Evolutionary conservation across 768 basidiomycete genomes (phyloP), one percentile per base, ranked within the genome.

Genomic region (Suillus sp.): DNA sequence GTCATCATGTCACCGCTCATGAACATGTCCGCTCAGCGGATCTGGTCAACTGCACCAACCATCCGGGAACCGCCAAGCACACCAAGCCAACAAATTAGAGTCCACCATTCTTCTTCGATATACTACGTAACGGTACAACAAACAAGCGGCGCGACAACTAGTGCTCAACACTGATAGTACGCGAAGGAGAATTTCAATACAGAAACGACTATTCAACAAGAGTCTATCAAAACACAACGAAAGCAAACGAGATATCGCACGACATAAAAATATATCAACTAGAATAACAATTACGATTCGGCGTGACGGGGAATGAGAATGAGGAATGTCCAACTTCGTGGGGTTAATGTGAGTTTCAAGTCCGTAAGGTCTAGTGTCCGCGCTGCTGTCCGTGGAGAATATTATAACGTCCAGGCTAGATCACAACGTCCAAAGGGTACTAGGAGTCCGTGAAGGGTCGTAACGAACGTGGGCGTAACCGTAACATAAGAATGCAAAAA

Each of bases 281-380:
- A 74, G 65, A 67, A 61, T 75, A 75, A 64, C 64, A 56, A 73
- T 74, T 74, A 74, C 50, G 62, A 65, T 50, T 50, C 48, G 37
- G 38, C 54, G 56, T 57, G 56, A 40, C 2, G 3, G 55, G 55
- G 22, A 38, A 25, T 56, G 34, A n/a, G 35, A 37, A 35, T 56
- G 56, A 27, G 35, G 55, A 56, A 57, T 57, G 63, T 64, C 40
- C 51, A 45, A 11, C 32, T 64, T 56, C 63, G 63, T 65, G 40
- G 35, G 25, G 42, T 72, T 16, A 64, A 60, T 64, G 40, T 56
- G 30, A 10, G 48, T 30, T 50, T 50, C 34, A 59, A 64, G 74
- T 74, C 73, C 73, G 37, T 66, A 40, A 30, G 27, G 48, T 75
- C 62, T 69, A 74, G 48, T 65, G 73, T 73, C 69, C 67, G 51